Conservation (phyloP, 2,329 filamentous ascomycete genomes). For the Ophiostoma himal-ulmi region DNA sequence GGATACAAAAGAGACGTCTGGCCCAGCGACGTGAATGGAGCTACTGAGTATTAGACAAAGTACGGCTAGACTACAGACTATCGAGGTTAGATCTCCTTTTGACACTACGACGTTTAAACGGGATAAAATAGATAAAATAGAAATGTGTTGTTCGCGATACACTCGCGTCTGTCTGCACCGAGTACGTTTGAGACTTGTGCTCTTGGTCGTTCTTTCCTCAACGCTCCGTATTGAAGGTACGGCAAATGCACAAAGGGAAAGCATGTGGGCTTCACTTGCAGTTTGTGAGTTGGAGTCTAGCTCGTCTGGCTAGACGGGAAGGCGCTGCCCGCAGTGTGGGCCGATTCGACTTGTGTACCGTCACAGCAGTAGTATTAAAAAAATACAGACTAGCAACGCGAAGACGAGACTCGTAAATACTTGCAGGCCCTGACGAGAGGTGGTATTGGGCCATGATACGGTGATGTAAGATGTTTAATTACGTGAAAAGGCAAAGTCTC, state of each 20-base stretch:
- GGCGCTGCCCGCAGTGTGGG: conserved; percentile 22
- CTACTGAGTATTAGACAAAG: not conserved
- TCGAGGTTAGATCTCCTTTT: not conserved
- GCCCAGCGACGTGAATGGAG: not conserved
- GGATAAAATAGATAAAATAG: not conserved
- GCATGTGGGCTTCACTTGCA: conserved; percentile 9
- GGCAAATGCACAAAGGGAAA: not conserved
- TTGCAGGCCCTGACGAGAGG: not conserved
- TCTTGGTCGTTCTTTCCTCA: conserved; percentile 14
- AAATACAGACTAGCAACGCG: not conserved
- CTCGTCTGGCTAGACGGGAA: conserved; percentile 18
- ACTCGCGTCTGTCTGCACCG: not conserved
- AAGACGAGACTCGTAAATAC: not conserved
- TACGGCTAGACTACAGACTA: not conserved
- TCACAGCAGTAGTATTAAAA: not conserved
- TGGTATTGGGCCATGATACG: conserved; percentile 7
- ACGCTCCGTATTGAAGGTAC: not conserved
- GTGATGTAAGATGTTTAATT: conserved; percentile 6
- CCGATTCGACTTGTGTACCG: not conserved
- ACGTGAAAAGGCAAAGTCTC: not conserved
- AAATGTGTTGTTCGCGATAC: not conserved
- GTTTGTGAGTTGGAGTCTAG: not conserved
- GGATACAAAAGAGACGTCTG: not conserved
- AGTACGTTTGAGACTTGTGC: not conserved
- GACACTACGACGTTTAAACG: not conserved